These are phyloP conservation scores for Cryptococcus jaspeensis DNA, from an alignment of 1,284 basidiomycete genomes.

Conservation along the genomic window DNA sequence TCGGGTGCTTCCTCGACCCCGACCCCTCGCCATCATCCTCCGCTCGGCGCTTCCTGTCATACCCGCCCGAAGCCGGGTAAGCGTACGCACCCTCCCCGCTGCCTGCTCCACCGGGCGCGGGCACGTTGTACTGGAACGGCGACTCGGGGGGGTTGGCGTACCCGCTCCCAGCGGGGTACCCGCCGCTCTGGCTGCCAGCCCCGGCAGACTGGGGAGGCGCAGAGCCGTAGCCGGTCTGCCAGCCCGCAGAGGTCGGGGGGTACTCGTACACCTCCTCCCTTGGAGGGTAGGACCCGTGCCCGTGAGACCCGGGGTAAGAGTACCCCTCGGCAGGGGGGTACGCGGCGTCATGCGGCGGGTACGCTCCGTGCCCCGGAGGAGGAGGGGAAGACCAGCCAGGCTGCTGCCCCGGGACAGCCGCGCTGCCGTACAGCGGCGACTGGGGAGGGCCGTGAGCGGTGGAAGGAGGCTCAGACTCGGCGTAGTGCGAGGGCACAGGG, in stretches of 20 bases:
- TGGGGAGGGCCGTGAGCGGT: constrained; percentile 45
- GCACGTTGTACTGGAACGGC: constrained; percentile 48
- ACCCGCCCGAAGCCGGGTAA: constrained; percentile 24
- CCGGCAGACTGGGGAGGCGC: constrained; percentile 12
- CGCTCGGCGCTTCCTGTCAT: constrained; percentile 39
- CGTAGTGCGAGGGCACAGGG: constrained; percentile 41
- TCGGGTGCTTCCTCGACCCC: constrained; percentile 18
- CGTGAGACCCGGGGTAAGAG: constrained; percentile 24
- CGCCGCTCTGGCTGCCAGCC: constrained; percentile 7
- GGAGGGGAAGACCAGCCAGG: constrained; percentile 41
- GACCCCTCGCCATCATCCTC: constrained; percentile 25
- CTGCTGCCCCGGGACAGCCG: constrained; percentile 8
- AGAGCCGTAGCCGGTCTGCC: constrained; percentile 12
- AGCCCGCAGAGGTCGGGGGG: constrained; percentile 14
- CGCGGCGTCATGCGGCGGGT: constrained; percentile 30
- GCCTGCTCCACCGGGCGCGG: constrained; percentile 8
- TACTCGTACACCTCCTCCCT: constrained; percentile 22
- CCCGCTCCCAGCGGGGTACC: constrained; percentile 1
- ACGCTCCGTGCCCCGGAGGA: constrained; percentile 24
- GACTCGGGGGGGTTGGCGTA: constrained; percentile 30
- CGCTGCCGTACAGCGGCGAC: constrained; percentile 43
- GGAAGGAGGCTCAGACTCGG: constrained; percentile 46
- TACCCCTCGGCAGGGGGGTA: constrained; percentile 33
- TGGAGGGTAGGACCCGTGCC: constrained; percentile 22
- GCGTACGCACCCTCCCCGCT: neutral